Percentiles rank a stretch among this genome's conserved stretches.
Evolutionary conservation across 2,329 filamentous ascomycete genomes (phyloP).

Genomic region (Alternaria rosae): DNA sequence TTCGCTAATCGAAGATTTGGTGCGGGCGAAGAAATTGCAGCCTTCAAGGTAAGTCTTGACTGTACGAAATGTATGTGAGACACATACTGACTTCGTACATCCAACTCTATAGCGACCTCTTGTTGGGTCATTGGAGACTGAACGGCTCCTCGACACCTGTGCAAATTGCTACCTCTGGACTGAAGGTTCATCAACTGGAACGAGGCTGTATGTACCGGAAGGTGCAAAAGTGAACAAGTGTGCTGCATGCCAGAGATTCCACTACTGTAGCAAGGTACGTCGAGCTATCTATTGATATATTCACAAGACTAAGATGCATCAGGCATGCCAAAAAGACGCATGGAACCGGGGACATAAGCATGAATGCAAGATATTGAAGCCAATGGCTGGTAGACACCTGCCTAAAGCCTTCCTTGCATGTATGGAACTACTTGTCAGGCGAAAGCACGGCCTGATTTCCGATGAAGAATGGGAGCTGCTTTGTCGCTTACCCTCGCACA

Average conservation of each 20-base stretch:
- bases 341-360: conserved; percentile 67
- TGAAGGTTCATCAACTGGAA: conserved; percentile 40
- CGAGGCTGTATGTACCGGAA: conserved; percentile 43
- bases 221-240: conserved; percentile 60
- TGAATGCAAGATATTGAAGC: conserved; percentile 64
- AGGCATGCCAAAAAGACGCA: conserved; percentile 66
- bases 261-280: conserved; percentile 66
- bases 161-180: conserved; percentile 63
- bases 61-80: no score
- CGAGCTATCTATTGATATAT: background rate
- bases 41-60: no score
- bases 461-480: conserved; percentile 55
- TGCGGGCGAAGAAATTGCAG: conserved; percentile 59
- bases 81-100: no score
- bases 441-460: conserved; percentile 47
- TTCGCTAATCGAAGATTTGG: conserved; percentile 61
- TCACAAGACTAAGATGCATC: conserved; percentile 6
- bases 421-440: conserved; percentile 61
- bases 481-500: conserved; percentile 56
- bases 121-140: conserved; percentile 62
- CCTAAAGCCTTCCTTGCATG: conserved; percentile 65
- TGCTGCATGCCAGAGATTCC: conserved; percentile 64
- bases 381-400: conserved; percentile 53
- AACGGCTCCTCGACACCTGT: conserved; percentile 62
- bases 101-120: no score